Evolutionary conservation across 2,329 filamentous ascomycete genomes (phyloP), one percentile per base, ranked within the genome.

Genomic region (Fusarium citri): DNA sequence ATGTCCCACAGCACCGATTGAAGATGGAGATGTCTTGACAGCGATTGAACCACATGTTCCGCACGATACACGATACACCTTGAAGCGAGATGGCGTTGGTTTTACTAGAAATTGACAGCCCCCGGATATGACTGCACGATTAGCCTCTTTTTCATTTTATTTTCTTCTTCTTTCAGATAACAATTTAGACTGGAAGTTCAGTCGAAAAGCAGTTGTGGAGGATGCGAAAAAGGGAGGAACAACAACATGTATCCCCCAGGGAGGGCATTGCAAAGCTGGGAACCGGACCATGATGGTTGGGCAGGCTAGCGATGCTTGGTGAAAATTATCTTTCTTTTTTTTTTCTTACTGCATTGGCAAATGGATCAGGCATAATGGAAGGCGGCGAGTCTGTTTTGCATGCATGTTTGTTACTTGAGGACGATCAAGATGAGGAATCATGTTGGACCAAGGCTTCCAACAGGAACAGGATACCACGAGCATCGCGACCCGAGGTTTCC

Each of bases 291-390:
- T 31, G 58, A 46, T 56, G 60, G 53, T 45, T 65, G 60, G 70
- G 71, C 49, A 72, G 72, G 64, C 66, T 57, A 68, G 66, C 68
- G 65, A 74, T 71, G 64, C 64, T 73, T 69, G 41, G 61, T 66
- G 61, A 72, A 64, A 69, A 62, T 65, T 48, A 43, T 53, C 59
- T 46, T 63, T 72, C 66, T 9, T 16, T 55, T 46, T 45, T 31
- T 11, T 68, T 45, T 31, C 8, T 68, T 64, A 66, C 31, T 71
- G 69, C 69, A 69, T 73, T 59, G 59, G 48, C 61, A 62, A 62
- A 64, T 59, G 60, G 58, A 62, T 45, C 15, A 43, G 49, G 53
- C 40, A 55, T 46, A 50, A 60, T 55, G 57, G 59, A 62, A 57
- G 69, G 62, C 49, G 59, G 54, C 59, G 46, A 64, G 64, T 72